Evolutionary conservation across 176 grass and related monocot genomes (phyloP).

Genomic region (Triticum timopheevii): DNA sequence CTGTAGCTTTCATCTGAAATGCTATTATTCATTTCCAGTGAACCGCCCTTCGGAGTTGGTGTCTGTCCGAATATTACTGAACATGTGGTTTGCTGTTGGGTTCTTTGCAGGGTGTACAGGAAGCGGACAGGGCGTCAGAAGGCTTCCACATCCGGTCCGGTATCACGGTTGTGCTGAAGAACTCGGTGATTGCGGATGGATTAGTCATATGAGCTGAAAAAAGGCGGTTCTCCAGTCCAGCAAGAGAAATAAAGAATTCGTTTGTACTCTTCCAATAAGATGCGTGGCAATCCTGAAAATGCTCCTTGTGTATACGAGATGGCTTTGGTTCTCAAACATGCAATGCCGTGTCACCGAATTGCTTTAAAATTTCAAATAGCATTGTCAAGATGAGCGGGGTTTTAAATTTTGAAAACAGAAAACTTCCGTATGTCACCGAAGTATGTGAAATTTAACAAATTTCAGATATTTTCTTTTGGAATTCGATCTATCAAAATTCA

Average conservation of each 20-base stretch:
- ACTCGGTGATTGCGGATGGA: constrained; percentile 75
- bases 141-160: constrained; percentile 93
- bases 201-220: constrained; percentile 53
- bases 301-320: constrained; percentile 13
- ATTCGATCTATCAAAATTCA: not conserved
- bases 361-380: not conserved
- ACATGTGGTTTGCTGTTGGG: constrained; percentile 13
- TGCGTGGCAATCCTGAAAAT: not conserved
- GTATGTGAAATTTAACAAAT: not conserved
- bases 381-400: not conserved
- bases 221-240: not conserved
- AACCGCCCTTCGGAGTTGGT: not conserved
- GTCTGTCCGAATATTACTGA: not conserved
- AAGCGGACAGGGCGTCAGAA: constrained; percentile 70
- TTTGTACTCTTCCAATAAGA: constrained; percentile 41
- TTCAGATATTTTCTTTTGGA: not conserved
- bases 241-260: constrained; percentile 10
- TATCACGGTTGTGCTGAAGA: constrained; percentile 80
- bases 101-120: constrained; percentile 64
- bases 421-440: not conserved
- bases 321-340: not conserved
- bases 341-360: not conserved
- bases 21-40: not conserved
- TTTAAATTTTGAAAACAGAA: not conserved
- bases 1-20: not conserved